Evolutionary conservation across 768 basidiomycete genomes (phyloP).

Genomic region (Trametes elegans): DNA sequence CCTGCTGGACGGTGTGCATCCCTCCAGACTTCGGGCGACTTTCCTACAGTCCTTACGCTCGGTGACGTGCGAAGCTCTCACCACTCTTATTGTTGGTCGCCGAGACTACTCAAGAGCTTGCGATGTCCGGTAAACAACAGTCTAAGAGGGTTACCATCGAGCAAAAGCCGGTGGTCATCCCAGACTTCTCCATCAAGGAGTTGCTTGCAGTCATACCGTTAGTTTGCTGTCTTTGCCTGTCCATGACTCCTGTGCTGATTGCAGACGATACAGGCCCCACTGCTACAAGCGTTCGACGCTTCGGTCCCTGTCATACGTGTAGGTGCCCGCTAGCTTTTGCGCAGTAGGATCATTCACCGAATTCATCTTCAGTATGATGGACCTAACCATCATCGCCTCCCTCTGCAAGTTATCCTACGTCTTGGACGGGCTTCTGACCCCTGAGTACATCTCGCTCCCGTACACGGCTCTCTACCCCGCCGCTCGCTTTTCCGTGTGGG

Average conservation of each 20-base stretch:
- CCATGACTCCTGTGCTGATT: background rate
- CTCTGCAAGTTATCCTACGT: conserved; percentile 67
- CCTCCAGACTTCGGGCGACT: no score
- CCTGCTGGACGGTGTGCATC: no score
- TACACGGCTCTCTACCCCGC: conserved; percentile 59
- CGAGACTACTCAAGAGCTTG: no score
- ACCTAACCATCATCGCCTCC: conserved; percentile 62
- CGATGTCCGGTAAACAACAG: background rate
- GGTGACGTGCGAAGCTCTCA: no score
- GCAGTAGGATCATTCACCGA: background rate
- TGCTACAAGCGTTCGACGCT: conserved; percentile 89
- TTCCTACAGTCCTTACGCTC: no score
- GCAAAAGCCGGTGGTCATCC: conserved; percentile 65
- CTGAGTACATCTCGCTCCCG: conserved; percentile 50
- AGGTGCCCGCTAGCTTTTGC: conserved; percentile 28
- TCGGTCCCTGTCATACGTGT: conserved; percentile 77
- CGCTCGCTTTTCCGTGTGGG: conserved; percentile 68
- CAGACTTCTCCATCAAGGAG: conserved; percentile 85
- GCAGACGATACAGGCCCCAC: conserved; percentile 49
- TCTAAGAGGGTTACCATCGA: conserved; percentile 20
- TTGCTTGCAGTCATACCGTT: conserved; percentile 80
- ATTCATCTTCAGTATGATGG: conserved; percentile 55
- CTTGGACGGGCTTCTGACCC: conserved; percentile 60
- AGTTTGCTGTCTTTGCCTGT: conserved; percentile 29
- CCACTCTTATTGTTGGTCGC: no score